These are phyloP conservation scores for Phialophora macrospora DNA, from an alignment of 2,329 filamentous ascomycete genomes.

Conservation along the genomic window DNA sequence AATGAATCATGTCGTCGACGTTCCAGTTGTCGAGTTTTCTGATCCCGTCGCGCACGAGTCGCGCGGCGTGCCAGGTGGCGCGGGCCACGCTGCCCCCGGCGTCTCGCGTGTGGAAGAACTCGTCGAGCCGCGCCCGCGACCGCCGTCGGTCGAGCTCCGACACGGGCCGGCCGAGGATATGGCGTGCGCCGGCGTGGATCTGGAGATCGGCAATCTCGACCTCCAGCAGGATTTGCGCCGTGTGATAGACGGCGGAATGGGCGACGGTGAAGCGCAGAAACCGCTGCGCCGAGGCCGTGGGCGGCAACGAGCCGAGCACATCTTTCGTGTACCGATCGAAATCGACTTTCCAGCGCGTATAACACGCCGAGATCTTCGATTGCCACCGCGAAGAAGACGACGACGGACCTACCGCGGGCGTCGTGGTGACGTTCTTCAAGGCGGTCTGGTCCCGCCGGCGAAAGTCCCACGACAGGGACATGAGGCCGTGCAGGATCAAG, in stretches of 20 bases:
- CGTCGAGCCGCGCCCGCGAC: neutral
- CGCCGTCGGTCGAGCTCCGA: neutral
- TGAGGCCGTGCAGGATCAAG: slow-evolving; percentile 4
- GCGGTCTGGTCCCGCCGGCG: neutral
- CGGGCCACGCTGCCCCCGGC: neutral
- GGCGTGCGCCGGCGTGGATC: neutral
- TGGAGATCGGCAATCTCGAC: slow-evolving; percentile 1
- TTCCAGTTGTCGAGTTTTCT: neutral
- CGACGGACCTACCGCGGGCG: too few relatives aligned
- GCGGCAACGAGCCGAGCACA: neutral
- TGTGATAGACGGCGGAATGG: neutral
- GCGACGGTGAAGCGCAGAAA: neutral
- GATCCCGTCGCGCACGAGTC: neutral
- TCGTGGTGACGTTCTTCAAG: neutral
- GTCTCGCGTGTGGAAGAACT: neutral
- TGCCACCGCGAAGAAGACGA: neutral
- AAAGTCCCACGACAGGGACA: neutral
- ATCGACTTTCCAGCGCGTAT: neutral
- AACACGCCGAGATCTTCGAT: neutral
- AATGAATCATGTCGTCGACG: neutral
- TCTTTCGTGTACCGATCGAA: neutral
- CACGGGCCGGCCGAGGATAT: neutral
- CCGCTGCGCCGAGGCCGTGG: neutral
- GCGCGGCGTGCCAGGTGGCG: neutral
- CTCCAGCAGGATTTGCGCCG: neutral